A percentile compares a stretch with the other conserved stretches of the same genome.
These are phyloP conservation scores for Eutrema salsugineum DNA, from an alignment of 441 rosid species.

Conservation along the genomic window DNA sequence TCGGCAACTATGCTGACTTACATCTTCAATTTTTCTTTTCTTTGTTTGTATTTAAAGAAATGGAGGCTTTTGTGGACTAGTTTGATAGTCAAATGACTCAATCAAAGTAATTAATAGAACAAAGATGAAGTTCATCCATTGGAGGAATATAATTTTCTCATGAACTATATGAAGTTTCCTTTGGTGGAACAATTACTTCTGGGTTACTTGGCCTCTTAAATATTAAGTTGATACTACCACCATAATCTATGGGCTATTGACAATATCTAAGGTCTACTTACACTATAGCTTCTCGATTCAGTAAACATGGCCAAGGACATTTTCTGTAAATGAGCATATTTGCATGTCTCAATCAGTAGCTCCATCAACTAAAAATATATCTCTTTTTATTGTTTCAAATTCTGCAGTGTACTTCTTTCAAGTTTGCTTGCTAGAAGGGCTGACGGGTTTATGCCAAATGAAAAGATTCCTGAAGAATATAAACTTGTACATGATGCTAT, in stretches of 20 bases:
- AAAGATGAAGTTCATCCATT: background rate
- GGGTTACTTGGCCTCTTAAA: background rate
- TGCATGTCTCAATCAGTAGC: background rate
- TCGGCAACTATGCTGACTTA: background rate
- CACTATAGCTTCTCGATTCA: background rate
- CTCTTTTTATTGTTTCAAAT: background rate
- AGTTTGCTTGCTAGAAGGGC: conserved; percentile 50
- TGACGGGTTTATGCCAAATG: conserved; percentile 52
- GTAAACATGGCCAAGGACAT: background rate
- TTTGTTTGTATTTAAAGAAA: background rate
- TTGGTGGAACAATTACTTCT: background rate
- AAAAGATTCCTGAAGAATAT: conserved; percentile 62
- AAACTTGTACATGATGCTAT: conserved; percentile 69
- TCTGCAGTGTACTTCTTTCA: conserved; percentile 77
- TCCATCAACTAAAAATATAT: background rate
- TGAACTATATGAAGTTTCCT: background rate
- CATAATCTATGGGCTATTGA: background rate
- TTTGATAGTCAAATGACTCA: background rate
- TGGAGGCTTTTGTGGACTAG: background rate
- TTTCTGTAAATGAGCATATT: background rate
- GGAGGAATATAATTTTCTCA: background rate
- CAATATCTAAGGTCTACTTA: conserved; percentile 6
- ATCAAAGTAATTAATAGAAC: background rate
- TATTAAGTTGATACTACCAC: conserved; percentile 1
- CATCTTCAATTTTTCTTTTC: background rate